Base-by-base conservation (phyloP, 257 asterid genomes). In the Ehretia macrophylla region DNA sequence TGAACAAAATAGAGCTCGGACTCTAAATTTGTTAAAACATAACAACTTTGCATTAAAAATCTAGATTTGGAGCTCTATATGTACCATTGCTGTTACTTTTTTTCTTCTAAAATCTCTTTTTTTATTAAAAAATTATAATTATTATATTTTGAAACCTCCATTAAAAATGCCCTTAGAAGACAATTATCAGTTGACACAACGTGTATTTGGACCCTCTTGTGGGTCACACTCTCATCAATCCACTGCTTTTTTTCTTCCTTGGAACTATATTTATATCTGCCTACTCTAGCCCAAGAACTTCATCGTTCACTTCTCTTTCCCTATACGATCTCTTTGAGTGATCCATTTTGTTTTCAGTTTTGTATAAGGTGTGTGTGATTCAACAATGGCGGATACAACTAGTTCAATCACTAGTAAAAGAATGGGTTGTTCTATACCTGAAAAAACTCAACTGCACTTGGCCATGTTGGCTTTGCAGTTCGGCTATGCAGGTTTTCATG, bases 401-500 rank as follows among this genome's bases (percentile, higher is more conserved):
- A 27, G 35, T 27, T 27, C 35, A 27, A 72, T 68, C 22, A 45
- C 74, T 16, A 73, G 10, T 3, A 77, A 74, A 69, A 72, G 80
- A 65, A 84, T 88, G 69, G 53, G 75, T 8, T 90, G 95, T 56
- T 78, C 81, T 10, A 69, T 93, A 12, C 96, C 99, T 6, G 99
- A 93, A 74, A 93, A 74, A 51, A 63, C 78, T 47, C 97, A 93
- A 69, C 93, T 90, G 20, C 99, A 90, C 68, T 45, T 83, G 42
- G 79, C 99, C 51, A 93, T 93, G 99, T 67, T 93, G 18, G 83
- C 92, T 38, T 56, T 94, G 78, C 99, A 94, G 32, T 94, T 94
- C 37, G 99, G 99, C 1, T 94, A 94, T 44, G 99, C 99, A 2
- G 99, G 99, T 17, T 94, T 94, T 14, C 99, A 94, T 60, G 95